Base-by-base conservation (phyloP, 1,284 basidiomycete species). In the Fomitopsis palustris region DNA sequence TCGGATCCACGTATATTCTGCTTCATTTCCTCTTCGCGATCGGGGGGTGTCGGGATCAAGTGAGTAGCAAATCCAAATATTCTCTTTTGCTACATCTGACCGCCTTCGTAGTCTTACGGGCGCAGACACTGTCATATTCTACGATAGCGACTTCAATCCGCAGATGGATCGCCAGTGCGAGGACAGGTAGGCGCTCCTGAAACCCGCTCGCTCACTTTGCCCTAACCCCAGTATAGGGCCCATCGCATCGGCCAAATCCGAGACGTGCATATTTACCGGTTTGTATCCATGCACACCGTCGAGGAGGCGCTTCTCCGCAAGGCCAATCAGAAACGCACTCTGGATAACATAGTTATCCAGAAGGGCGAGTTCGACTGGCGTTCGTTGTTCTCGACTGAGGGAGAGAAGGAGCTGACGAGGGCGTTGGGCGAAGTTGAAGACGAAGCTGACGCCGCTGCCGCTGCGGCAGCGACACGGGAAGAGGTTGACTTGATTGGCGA, bases 151-250 rank as follows among this genome's bases (percentile, higher is more conserved):
- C 73, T 98, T 97, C 81, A 98, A 98, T 69, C 95, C 95, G 0
- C 95, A 96, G 64, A 97, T 98, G 90, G 96, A 98, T 71, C 82
- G 90, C 56, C 96, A 98, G 73, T 98, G 96, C 74, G 96, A 98
- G 78, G 96, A 98, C 74, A 85, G 95, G 82, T 90, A 70, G 62
- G 81, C 33, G 12, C 35, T 37, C 35, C n/a, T 58, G 14, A 33
- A 9, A 31, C 9, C 35, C 8, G 25, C 17, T 5, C n/a, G 29
- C 38, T 31, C 51, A 33, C 37, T 45, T 12, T 9, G 17, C 53
- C 41, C 45, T 51, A 33, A 53, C 62, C 55, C 62, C 58, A 27
- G 51, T 33, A 23, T 67, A 92, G 90, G 29, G 93, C 93, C 0
- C 93, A 96, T 69, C 90, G 94, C 7, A 98, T 98, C 66, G 96